Conservation (phyloP, 1,139 yeast genomes). For the Geotrichum phurueaensis region DNA sequence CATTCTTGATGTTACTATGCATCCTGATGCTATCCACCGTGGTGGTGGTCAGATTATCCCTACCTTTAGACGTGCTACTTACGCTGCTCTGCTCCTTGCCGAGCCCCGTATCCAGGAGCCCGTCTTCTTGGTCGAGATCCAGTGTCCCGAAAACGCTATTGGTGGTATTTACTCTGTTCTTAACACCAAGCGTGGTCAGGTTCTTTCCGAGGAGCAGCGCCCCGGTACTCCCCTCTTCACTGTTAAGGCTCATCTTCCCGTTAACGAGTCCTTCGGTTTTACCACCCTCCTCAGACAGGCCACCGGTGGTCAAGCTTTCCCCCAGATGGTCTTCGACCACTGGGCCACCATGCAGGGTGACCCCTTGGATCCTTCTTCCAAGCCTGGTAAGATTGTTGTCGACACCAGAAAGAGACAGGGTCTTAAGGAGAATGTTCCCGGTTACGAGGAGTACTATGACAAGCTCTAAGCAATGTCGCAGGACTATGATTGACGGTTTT, state of each 20-base stretch:
- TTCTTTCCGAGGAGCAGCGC: slow-evolving; percentile 97
- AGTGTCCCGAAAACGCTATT: slow-evolving; percentile 98
- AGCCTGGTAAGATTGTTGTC: slow-evolving; percentile 89
- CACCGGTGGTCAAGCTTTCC: slow-evolving; percentile 99
- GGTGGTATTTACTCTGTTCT: slow-evolving; percentile 99
- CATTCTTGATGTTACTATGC: slow-evolving; percentile 98
- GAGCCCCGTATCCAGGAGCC: slow-evolving; percentile 99
- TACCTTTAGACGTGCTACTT: slow-evolving; percentile 99
- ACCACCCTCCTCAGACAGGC: slow-evolving; percentile 99
- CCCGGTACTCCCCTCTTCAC: slow-evolving; percentile 99
- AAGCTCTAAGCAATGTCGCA: no score
- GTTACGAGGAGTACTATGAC: slow-evolving; percentile 99
- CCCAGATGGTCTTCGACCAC: slow-evolving; percentile 99
- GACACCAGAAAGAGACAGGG: slow-evolving; percentile 97
- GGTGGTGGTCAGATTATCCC: slow-evolving; percentile 99
- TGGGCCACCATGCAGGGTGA: slow-evolving; percentile 91
- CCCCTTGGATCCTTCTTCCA: slow-evolving; percentile 84
- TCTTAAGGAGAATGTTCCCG: slow-evolving; percentile 95
- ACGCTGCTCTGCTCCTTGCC: slow-evolving; percentile 96
- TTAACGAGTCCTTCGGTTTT: slow-evolving; percentile 99
- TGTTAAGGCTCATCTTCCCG: slow-evolving; percentile 99
- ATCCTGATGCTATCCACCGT: slow-evolving; percentile 99
- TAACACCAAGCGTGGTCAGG: slow-evolving; percentile 99
- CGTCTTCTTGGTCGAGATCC: slow-evolving; percentile 97
- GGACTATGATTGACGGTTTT: no score